These are phyloP conservation scores for Nepenthes mirabilis DNA, from an alignment of 148 eudicot genomes.

Conservation along the genomic window DNA sequence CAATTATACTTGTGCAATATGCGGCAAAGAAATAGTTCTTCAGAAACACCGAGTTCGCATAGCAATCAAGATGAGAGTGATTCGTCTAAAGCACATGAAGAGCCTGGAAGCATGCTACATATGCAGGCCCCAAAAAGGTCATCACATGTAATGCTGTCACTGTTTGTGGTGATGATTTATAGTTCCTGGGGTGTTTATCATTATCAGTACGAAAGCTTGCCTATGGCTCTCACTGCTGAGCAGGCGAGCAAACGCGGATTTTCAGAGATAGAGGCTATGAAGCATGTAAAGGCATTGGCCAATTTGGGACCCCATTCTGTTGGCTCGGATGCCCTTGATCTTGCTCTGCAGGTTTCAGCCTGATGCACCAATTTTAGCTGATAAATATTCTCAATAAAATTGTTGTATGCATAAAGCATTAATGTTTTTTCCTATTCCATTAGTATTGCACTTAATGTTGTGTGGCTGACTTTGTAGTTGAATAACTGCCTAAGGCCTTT, in stretches of 20 bases:
- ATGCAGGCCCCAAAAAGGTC: conserved; percentile 37
- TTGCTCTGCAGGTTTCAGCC: conserved; percentile 50
- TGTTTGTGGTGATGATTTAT: conserved; percentile 43
- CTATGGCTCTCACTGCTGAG: conserved; percentile 43
- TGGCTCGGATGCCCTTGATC: conserved; percentile 69
- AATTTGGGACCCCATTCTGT: conserved; percentile 78
- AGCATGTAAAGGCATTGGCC: conserved; percentile 55
- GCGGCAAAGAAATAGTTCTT: conserved; percentile 11
- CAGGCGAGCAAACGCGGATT: conserved; percentile 85
- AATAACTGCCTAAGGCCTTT: too few species aligned
- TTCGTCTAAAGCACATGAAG: background rate
- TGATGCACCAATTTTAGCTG: background rate
- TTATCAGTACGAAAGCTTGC: conserved; percentile 53
- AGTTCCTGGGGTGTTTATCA: conserved; percentile 55
- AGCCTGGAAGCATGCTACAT: background rate
- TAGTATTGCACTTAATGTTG: too few species aligned
- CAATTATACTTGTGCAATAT: conserved; percentile 4
- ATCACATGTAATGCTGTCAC: conserved; percentile 33
- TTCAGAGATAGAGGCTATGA: conserved; percentile 71
- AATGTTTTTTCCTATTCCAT: too few species aligned
- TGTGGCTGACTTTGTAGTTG: too few species aligned
- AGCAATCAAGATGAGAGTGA: too few species aligned
- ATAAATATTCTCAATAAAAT: too few species aligned
- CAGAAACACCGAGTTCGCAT: background rate
- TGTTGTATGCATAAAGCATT: too few species aligned